Conservation (phyloP, 192 early-diverging fungal species). For the Thamnidium elegans region DNA sequence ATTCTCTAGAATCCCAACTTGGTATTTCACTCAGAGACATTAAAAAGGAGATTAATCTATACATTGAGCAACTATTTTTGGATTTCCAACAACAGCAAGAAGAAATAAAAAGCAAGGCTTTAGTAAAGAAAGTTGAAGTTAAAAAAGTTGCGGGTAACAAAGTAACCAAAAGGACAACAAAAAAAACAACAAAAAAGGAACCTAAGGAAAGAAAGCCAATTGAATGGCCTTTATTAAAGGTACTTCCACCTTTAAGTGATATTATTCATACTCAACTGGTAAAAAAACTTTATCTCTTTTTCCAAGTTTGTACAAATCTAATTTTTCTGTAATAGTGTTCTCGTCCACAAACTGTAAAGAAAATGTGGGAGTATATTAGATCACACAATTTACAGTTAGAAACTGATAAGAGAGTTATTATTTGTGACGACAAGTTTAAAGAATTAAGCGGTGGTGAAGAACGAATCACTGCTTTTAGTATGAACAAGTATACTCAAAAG, state of each 20-base stretch:
- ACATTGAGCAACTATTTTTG: neutral
- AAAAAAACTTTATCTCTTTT: neutral
- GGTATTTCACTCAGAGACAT: neutral
- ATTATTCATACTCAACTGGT: conserved; percentile 2
- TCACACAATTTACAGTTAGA: conserved; percentile 42
- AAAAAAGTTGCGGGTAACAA: neutral
- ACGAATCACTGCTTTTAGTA: conserved; percentile 42
- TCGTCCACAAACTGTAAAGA: conserved; percentile 56
- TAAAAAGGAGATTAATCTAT: conserved; percentile 3
- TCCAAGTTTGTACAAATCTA: neutral
- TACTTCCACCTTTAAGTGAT: conserved; percentile 8
- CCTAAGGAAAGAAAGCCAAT: neutral
- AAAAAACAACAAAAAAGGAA: conserved; percentile 3
- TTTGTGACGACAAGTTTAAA: conserved; percentile 45
- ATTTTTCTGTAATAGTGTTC: conserved; percentile 15
- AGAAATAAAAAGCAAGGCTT: neutral
- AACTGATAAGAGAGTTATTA: conserved; percentile 42
- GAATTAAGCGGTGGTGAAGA: conserved; percentile 41
- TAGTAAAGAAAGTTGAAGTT: neutral
- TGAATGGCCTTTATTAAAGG: neutral
- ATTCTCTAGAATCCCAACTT: neutral
- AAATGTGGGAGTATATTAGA: conserved; percentile 55
- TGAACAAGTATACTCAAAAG: conserved; percentile 46
- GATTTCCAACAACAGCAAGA: neutral
- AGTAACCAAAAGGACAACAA: neutral